Conservation (phyloP, 1,284 basidiomycete genomes). For the Puccinia brachypodii region DNA sequence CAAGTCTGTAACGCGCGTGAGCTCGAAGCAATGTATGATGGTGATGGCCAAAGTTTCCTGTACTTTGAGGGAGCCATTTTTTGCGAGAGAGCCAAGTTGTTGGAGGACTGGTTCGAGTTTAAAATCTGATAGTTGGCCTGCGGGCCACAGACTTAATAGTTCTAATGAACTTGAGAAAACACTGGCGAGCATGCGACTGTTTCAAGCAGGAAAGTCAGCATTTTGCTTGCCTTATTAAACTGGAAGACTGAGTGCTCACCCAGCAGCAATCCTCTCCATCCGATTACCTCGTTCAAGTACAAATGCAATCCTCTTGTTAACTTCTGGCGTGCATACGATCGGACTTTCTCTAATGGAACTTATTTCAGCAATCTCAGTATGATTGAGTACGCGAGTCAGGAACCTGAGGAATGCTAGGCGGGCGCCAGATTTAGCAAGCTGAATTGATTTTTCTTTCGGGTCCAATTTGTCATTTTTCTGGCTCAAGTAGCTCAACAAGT, state of each 20-base stretch:
- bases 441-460: constrained; percentile 1
- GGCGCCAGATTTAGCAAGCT: constrained; percentile 19
- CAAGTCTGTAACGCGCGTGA: constrained; percentile 20
- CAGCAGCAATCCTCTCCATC: constrained; percentile 43
- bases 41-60: constrained; percentile 42
- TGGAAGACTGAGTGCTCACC: constrained; percentile 1
- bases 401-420: constrained; percentile 43
- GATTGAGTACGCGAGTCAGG: constrained; percentile 34
- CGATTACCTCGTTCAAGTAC: constrained; percentile 33
- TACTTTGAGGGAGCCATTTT: constrained; percentile 1
- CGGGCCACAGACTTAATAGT: neutral
- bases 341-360: constrained; percentile 8
- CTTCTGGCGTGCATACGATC: constrained; percentile 5
- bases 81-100: constrained; percentile 25
- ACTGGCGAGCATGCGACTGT: constrained; percentile 32
- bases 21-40: constrained; percentile 37
- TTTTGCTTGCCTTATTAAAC: neutral
- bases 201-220: constrained; percentile 4
- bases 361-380: constrained; percentile 26
- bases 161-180: constrained; percentile 28
- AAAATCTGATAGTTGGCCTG: neutral
- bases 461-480: neutral
- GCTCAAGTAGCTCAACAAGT: constrained; percentile 11
- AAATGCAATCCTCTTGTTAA: constrained; percentile 11
- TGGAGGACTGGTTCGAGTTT: constrained; percentile 25